phyloP scores from a whole-genome alignment of 805 yeast genomes.

The Nakazawaea molendinolei region DNA sequence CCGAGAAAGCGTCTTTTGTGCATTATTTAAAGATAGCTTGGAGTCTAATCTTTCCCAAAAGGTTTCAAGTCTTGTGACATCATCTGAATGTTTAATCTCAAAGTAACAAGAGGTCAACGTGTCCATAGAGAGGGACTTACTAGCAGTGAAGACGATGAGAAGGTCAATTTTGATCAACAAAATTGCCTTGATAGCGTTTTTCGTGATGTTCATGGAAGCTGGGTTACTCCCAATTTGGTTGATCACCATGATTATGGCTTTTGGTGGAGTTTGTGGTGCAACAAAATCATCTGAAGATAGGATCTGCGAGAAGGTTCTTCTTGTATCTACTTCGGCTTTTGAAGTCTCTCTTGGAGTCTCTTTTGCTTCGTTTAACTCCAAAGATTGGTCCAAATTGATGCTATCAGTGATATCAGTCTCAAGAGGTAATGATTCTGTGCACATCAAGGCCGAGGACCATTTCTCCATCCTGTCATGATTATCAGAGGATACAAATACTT shows the following conservation, averaged over 20 bases:
- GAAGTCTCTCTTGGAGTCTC: too few species aligned
- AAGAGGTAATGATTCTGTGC: too few species aligned
- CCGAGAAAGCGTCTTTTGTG: not conserved
- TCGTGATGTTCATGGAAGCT: constrained; percentile 18
- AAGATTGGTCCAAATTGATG: too few species aligned
- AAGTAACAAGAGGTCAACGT: not conserved
- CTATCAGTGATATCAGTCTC: too few species aligned
- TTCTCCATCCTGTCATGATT: too few species aligned
- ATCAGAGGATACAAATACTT: too few species aligned
- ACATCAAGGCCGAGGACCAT: too few species aligned
- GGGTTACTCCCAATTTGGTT: constrained; percentile 20
- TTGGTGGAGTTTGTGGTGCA: constrained; percentile 18
- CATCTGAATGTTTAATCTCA: not conserved
- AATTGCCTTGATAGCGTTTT: constrained; percentile 24
- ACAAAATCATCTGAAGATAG: too few species aligned
- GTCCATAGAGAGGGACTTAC: not conserved
- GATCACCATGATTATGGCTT: constrained; percentile 20
- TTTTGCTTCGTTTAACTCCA: too few species aligned
- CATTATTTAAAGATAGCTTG: not conserved
- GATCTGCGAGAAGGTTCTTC: too few species aligned
- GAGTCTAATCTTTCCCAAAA: constrained; percentile 3
- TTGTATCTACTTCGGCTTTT: too few species aligned
- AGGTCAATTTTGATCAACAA: constrained; percentile 23
- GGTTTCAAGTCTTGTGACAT: not conserved
- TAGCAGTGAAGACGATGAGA: constrained; percentile 5